Conservation (phyloP, 768 basidiomycete species). For the Leccinum obscurum region DNA sequence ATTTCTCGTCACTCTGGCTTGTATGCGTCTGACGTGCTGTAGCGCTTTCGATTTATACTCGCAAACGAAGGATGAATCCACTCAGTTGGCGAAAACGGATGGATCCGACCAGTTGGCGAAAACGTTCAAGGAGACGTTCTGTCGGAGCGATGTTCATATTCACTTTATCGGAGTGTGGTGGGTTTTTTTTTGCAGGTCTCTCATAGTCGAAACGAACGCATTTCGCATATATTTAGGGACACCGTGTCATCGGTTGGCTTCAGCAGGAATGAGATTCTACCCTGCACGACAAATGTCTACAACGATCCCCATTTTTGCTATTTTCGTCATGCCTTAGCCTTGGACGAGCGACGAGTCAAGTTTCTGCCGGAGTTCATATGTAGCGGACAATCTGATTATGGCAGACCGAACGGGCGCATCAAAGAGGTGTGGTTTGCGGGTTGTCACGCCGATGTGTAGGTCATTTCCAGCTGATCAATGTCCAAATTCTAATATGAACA, state of each 20-base stretch:
- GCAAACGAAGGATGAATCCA: slow-evolving; percentile 21
- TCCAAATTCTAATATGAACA: neutral
- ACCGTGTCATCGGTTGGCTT: slow-evolving; percentile 48
- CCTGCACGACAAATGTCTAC: slow-evolving; percentile 29
- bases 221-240: slow-evolving; percentile 34
- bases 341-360: slow-evolving; percentile 49
- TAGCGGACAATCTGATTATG: slow-evolving; percentile 20
- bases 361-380: slow-evolving; percentile 45
- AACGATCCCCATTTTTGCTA: slow-evolving; percentile 35
- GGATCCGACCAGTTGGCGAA: slow-evolving; percentile 8
- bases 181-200: slow-evolving; percentile 1
- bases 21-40: neutral
- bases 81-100: neutral
- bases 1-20: neutral
- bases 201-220: neutral
- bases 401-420: slow-evolving; percentile 20
- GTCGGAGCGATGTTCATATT: slow-evolving; percentile 33
- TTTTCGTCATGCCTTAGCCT: slow-evolving; percentile 48
- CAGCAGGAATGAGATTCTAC: slow-evolving; percentile 27
- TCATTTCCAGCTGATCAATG: neutral
- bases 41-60: slow-evolving; percentile 43
- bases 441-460: slow-evolving; percentile 40
- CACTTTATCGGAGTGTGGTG: slow-evolving; percentile 50
- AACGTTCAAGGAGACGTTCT: slow-evolving; percentile 39
- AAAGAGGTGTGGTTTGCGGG: slow-evolving; percentile 49